These are phyloP conservation scores for Fusarium tupiense DNA, from an alignment of 2,329 filamentous ascomycete genomes.

Conservation along the genomic window DNA sequence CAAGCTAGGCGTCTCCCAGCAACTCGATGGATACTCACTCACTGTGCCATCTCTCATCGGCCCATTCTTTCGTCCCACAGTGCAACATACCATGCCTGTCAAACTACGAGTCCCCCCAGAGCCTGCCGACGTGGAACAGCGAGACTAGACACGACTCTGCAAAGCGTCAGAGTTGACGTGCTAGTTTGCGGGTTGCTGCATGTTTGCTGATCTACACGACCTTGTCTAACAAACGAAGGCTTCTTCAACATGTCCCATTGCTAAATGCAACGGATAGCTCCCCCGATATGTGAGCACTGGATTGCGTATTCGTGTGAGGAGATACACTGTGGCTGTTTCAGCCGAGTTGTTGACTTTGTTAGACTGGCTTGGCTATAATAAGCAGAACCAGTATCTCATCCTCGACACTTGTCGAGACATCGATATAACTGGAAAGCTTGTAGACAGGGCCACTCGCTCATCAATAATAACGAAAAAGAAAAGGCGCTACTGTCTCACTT, in stretches of 20 bases:
- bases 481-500: neutral
- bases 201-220: constrained; percentile 32
- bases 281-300: neutral
- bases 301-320: neutral
- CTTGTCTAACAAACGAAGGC: constrained; percentile 4
- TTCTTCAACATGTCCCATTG: neutral
- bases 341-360: neutral
- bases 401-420: neutral
- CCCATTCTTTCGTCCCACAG: constrained; percentile 8
- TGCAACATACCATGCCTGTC: constrained; percentile 18
- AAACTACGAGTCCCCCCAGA: constrained; percentile 10
- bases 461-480: neutral
- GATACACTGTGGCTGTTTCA: constrained; percentile 13
- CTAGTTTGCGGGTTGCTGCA: constrained; percentile 23
- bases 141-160: constrained; percentile 20
- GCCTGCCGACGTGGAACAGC: neutral
- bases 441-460: neutral
- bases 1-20: constrained; percentile 13
- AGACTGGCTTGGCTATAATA: neutral
- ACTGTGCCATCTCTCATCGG: constrained; percentile 11
- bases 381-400: neutral
- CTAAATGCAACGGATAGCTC: neutral
- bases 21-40: neutral
- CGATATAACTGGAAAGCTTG: neutral
- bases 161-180: neutral